A percentile compares a stretch with the other conserved stretches of the same genome.
Conservation (phyloP, 2,329 filamentous ascomycete genomes). For the Colletotrichum lentis region DNA sequence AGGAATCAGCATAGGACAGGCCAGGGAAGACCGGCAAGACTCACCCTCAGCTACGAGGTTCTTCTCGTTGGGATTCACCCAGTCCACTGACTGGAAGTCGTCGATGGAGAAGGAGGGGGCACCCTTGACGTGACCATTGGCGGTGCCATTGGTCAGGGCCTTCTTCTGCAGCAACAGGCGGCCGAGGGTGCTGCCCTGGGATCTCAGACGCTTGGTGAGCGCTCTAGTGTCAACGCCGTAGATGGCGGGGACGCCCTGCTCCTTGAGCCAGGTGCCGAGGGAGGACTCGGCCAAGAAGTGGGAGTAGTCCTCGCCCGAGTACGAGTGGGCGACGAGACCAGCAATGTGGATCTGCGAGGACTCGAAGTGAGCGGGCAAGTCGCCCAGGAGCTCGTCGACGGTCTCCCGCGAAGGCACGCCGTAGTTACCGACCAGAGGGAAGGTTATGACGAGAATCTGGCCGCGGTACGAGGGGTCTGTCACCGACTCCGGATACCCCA, state of each 20-base stretch:
- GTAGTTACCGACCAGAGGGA: conserved; percentile 96
- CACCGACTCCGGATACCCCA: conserved; percentile 94
- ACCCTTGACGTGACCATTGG: conserved; percentile 45
- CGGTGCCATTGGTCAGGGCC: conserved; percentile 54
- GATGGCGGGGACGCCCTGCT: conserved; percentile 92
- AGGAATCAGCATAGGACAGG: conserved; percentile 50
- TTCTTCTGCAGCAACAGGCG: conserved; percentile 80
- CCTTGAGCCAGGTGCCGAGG: conserved; percentile 93
- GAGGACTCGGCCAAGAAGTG: conserved; percentile 93
- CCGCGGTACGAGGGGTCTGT: conserved; percentile 88
- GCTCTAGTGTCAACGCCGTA: conserved; percentile 94
- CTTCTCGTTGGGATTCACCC: conserved; percentile 89
- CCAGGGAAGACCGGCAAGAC: conserved; percentile 46
- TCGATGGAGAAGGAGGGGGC: conserved; percentile 42
- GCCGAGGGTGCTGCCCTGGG: conserved; percentile 96
- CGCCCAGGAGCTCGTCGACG: conserved; percentile 83
- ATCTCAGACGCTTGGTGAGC: conserved; percentile 91
- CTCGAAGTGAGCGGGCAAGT: conserved; percentile 93
- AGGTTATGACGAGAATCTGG: conserved; percentile 96
- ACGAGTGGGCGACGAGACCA: conserved; percentile 88
- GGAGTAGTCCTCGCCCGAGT: conserved; percentile 93
- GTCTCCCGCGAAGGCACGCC: conserved; percentile 89
- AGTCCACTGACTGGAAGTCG: conserved; percentile 81
- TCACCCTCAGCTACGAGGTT: conserved; percentile 96
- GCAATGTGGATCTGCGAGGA: conserved; percentile 92